Evolutionary conservation across 176 grass and related monocot species (phyloP), one percentile per base, ranked within the genome.

Genomic region (Ensete glaucum): DNA sequence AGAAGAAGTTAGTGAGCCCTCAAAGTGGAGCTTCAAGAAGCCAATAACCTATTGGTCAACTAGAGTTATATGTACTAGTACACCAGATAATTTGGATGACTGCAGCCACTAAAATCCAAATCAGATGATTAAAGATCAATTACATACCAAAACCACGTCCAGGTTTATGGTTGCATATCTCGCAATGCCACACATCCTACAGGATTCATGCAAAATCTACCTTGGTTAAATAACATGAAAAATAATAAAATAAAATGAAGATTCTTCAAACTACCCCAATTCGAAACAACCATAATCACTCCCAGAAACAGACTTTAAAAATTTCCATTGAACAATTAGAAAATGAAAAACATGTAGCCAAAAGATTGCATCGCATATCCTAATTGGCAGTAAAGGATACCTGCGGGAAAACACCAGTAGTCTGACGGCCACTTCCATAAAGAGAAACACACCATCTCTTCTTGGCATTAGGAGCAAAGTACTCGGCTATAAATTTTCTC

Each of bases 381-480:
- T 43, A 43, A 43, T 43, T 43, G 34, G 26, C 12, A 76, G 54
- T 8, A 1, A 8, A 9, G 17, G 53, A 81, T 26, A 97, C 93
- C 95, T 99, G 95, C 67, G 95, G 95, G 49, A 94, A 99, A 91
- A 99, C 95, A 66, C 95, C 95, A 48, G 95, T 99, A 71, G 95
- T 91, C 85, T 99, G 95, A 11, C 90, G 90, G 13, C 90, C 86
- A 71, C 85, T 99, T 81, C 95, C 90, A 52, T 99, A 99, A 19
- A 91, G 95, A 75, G 95, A 99, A 54, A 99, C 90, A 59, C 95
- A 99, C 95, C 95, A 99, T 76, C 90, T 93, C 74, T 99, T 99
- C 73, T 93, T 99, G 16, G 95, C 95, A 84, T 77, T 87, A 66
- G 95, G 95, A 52, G 95, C 88, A 74, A 91, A 99, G 77, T 94